phyloP scores from a whole-genome alignment of 208 protist genomes.

The Crithidia sp. region DNA sequence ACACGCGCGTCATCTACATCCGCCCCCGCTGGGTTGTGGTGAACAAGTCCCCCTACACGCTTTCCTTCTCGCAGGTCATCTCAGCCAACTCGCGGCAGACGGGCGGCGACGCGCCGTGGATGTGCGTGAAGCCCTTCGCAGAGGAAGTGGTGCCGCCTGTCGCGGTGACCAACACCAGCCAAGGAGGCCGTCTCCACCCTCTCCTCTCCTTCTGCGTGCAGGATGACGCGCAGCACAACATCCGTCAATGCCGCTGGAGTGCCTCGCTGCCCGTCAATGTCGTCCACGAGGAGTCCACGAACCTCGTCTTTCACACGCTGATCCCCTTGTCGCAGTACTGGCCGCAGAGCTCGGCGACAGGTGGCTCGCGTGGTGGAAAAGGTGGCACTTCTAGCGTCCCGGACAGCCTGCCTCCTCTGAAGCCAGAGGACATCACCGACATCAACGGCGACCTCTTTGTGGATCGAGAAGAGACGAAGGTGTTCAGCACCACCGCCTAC shows the following conservation, averaged over 20 bases:
- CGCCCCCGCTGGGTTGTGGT: constrained; percentile 74
- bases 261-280: constrained; percentile 49
- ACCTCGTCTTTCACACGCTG: constrained; percentile 50
- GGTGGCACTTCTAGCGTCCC: constrained; percentile 1
- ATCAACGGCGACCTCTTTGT: constrained; percentile 44
- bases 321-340: constrained; percentile 46
- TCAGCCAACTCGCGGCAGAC: not conserved
- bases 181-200: constrained; percentile 19
- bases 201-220: constrained; percentile 15
- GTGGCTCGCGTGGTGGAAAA: not conserved
- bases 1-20: constrained; percentile 63
- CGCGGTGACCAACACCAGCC: not conserved
- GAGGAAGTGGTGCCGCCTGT: not conserved
- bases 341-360: constrained; percentile 27
- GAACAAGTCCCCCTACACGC: constrained; percentile 51
- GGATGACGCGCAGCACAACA: constrained; percentile 21
- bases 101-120: not conserved
- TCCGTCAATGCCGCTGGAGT: constrained; percentile 49
- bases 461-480: constrained; percentile 42
- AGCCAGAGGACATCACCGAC: constrained; percentile 52
- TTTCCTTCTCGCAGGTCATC: constrained; percentile 29
- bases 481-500: constrained; percentile 46
- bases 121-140: constrained; percentile 9
- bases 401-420: constrained; percentile 41
- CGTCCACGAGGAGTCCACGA: constrained; percentile 53